A percentile compares a stretch with the other conserved stretches of the same genome.
Evolutionary conservation across 345 rosid species (phyloP).

Genomic region (Eucalyptus guilfoylei): DNA sequence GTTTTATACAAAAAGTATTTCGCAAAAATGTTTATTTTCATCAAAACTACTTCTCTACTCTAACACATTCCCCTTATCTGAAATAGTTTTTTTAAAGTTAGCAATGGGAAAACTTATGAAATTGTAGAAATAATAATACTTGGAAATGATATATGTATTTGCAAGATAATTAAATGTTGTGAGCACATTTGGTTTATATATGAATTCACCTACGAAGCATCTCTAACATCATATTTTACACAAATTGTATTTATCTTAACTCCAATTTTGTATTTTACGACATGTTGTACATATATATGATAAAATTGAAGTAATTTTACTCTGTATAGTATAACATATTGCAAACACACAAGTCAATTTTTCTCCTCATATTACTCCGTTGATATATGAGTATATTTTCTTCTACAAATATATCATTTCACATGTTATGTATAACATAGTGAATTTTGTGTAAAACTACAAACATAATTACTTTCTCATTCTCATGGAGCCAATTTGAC

Average conservation of each 20-base stretch:
- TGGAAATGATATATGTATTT: not conserved
- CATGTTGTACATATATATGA: not conserved
- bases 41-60: not conserved
- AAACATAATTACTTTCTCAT: not conserved
- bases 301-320: not conserved
- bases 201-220: not conserved
- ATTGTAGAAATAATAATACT: not conserved
- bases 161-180: not conserved
- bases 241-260: not conserved
- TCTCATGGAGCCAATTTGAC: not conserved
- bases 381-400: not conserved
- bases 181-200: not conserved
- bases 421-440: not conserved
- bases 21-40: not conserved
- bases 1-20: accelerated
- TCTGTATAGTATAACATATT: not conserved
- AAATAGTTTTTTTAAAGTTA: not conserved
- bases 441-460: not conserved
- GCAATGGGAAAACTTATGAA: not conserved
- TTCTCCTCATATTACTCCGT: not conserved
- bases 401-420: not conserved
- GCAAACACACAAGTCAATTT: not conserved
- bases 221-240: not conserved
- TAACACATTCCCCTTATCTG: not conserved
- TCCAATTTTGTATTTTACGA: not conserved